Percentiles rank a stretch among this genome's conserved stretches.
Evolutionary conservation across 208 protist species (phyloP).

Genomic region (Trypanosoma melophagium): DNA sequence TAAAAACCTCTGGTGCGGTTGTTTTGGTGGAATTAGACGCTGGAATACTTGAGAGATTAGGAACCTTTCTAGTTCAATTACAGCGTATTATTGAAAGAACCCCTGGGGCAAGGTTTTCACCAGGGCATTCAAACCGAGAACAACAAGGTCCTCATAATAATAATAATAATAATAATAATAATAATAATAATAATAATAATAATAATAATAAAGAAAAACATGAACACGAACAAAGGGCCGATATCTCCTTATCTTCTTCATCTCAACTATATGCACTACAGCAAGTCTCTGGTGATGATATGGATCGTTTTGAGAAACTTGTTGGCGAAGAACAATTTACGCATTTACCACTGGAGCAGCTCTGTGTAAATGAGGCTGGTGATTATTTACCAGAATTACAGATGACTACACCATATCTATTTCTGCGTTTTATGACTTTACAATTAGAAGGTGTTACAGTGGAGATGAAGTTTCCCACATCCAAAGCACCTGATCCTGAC

Average conservation of each 20-base stretch:
- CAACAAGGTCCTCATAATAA: not conserved
- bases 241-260: not conserved
- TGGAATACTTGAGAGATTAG: constrained; percentile 18
- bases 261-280: not conserved
- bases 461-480: constrained; percentile 26
- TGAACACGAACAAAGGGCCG: constrained; percentile 4
- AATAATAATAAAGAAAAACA: constrained; percentile 2
- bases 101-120: not conserved
- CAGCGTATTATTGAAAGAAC: constrained; percentile 2
- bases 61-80: constrained; percentile 12
- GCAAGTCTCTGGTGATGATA: constrained; percentile 6
- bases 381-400: not conserved
- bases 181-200: not conserved
- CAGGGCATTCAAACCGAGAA: too few species aligned
- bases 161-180: not conserved
- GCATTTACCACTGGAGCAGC: constrained; percentile 2
- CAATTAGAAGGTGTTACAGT: constrained; percentile 25
- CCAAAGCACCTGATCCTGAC: constrained; percentile 21
- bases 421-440: constrained; percentile 26
- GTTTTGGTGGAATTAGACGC: constrained; percentile 25
- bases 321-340: constrained; percentile 13
- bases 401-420: constrained; percentile 18
- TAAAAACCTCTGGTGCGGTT: constrained; percentile 29
- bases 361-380: not conserved
- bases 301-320: constrained; percentile 8